Evolutionary conservation across 1,284 basidiomycete species (phyloP), one percentile per base, ranked within the genome.

Genomic region (Ganoderma multipileum): DNA sequence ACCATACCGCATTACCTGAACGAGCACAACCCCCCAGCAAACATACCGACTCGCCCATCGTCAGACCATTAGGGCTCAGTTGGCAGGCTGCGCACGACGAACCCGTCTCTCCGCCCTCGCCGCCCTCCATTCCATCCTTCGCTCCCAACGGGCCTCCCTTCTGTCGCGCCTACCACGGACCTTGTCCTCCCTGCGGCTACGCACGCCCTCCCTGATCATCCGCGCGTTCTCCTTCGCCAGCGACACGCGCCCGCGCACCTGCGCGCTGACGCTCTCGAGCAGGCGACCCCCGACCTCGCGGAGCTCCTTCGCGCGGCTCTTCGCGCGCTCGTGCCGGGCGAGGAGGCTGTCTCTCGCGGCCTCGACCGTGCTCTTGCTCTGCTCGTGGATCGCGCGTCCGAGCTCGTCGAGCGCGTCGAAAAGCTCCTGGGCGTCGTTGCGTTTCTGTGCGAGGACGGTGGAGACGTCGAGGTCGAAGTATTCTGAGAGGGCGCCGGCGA

Each of bases 361-460:
- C 64, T 82, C 80, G 23, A 83, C 83, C 58, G 38, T 87, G 83
- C 66, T 83, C 80, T 69, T 70, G 5, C 79, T 82, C 72, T 85
- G 83, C 50, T 74, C 76, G 42, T 75, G 75, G 65, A 93, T 85
- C 41, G 84, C 84, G 26, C 79, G 78, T 66, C 84, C 80, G 47
- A 93, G 83, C 0, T 85, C 87, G 72, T 92, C 90, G 30, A 92
- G 81, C 2, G 88, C 89, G 42, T 87, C 85, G 52, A 88, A 75
- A 41, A 91, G 81, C 73, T 91, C 90, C 63, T 85, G 82, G 61
- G 90, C 74, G 66, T 91, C 89, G 63, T 80, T 80, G 12, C 81
- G 81, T 28, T 87, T 77, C 36, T 79, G 79, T 8, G 83, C 81
- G 5, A 82, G 73, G 41, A 87, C 72, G 12, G 83, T 81, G 18